Evolutionary conservation across 1,284 basidiomycete species (phyloP).

Genomic region (Melampsora americana): DNA sequence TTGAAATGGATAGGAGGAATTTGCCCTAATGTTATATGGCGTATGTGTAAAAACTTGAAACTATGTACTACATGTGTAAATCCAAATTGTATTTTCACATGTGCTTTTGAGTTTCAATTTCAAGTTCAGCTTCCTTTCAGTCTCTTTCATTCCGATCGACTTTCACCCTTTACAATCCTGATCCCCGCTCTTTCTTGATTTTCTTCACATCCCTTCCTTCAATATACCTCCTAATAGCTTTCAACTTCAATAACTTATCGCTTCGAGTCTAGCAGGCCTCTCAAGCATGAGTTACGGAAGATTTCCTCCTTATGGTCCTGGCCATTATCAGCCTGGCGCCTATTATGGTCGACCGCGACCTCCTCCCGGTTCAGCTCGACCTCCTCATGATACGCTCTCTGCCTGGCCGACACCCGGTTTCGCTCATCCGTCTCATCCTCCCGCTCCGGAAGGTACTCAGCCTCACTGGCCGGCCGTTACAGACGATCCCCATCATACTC

Average conservation of each 20-base stretch:
- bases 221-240: not conserved
- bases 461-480: no score
- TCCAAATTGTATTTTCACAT: no score
- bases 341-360: conserved; percentile 1
- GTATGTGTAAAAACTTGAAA: not conserved
- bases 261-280: not conserved
- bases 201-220: not conserved
- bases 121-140: not conserved
- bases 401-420: conserved; percentile 6
- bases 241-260: not conserved
- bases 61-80: not conserved
- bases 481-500: not conserved
- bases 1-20: not conserved
- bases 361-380: not conserved
- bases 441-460: no score
- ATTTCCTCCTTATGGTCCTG: not conserved
- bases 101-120: not conserved
- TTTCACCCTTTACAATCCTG: not conserved
- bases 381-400: not conserved
- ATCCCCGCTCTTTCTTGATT: not conserved
- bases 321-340: not conserved
- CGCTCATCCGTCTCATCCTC: not conserved
- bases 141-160: not conserved
- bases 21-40: not conserved
- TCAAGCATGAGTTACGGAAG: not conserved